Percentiles rank a stretch among this genome's conserved stretches.
Conservation (phyloP, 2,329 filamentous ascomycete species). For the Teratosphaeriaceae sp. region DNA sequence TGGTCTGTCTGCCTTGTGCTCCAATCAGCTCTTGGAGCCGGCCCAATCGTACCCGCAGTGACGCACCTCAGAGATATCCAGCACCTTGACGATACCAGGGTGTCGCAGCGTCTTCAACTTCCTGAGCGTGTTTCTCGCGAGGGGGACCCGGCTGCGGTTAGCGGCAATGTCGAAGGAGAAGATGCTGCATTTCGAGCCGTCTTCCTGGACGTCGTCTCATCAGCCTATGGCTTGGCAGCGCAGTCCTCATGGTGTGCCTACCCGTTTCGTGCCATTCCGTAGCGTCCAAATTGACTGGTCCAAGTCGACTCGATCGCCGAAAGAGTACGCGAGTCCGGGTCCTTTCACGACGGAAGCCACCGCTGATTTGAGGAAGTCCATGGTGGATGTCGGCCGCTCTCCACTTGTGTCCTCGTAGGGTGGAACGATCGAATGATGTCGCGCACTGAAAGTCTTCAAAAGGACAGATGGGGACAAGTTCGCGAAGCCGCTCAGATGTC, state of each 20-base stretch:
- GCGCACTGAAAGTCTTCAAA: too few species aligned
- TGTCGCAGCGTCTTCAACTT: constrained; percentile 91
- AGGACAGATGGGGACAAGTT: too few species aligned
- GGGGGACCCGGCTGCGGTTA: constrained; percentile 72
- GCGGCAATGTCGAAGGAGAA: constrained; percentile 87
- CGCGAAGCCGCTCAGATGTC: not conserved
- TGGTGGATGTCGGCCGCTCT: too few species aligned
- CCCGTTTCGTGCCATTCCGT: constrained; percentile 87
- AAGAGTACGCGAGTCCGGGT: constrained; percentile 83
- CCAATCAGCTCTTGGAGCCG: constrained; percentile 21
- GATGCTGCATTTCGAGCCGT: constrained; percentile 89
- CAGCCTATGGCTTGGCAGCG: not conserved
- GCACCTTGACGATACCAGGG: constrained; percentile 86
- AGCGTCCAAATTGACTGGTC: constrained; percentile 96
- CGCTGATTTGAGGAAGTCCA: constrained; percentile 98
- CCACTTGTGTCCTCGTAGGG: too few species aligned
- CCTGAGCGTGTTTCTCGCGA: constrained; percentile 89
- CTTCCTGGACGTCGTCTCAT: constrained; percentile 63
- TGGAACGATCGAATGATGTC: too few species aligned
- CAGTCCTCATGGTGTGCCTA: constrained; percentile 35
- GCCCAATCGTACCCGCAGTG: constrained; percentile 4
- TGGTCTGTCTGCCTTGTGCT: constrained; percentile 65
- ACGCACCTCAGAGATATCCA: constrained; percentile 85
- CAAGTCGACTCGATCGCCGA: constrained; percentile 87
- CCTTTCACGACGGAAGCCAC: constrained; percentile 96